Evolutionary conservation across 768 basidiomycete species (phyloP), one percentile per base, ranked within the genome.

Genomic region (Mycena vitilis): DNA sequence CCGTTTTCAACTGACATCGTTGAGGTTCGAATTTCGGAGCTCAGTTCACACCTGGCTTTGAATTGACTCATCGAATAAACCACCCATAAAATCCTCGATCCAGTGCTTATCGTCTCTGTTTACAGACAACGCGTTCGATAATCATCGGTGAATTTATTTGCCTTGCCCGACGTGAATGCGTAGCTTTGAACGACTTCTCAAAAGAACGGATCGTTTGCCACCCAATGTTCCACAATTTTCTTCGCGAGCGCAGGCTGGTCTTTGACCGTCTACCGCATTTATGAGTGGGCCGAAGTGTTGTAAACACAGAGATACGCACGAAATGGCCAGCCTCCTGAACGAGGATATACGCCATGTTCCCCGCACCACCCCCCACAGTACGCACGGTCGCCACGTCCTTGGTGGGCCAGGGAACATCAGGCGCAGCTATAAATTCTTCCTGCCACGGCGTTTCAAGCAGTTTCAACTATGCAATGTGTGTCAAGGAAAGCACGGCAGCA

Each of bases 271-370:
- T 53, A 12, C 34, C 2, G 15, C 2, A 18, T 13, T 9, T 4
- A 38, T 42, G 36, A 42, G 23, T 5, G 15, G 40, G 40, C 30
- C 10, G 40, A 10, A 15, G 38, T 40, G 38, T 22, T 22, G 36
- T 9, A 5, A 45, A 22, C 12, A 53, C 37, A 34, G 16, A 54
- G 4, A 47, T 7, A 68, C 77, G 61, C 57, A 81, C 79, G 40
- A 79, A 75, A 75, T 80, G 80, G 0, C 80, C 79, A 13, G 79
- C 79, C 23, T 75, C 76, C 22, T 66, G 66, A 22, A 79, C 38
- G 18, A 79, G 74, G 30, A 79, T 63, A 57, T 72, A 77, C 12
- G 79, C 76, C 68, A 80, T 70, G 37, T 75, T 75, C 0, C 80
- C 80, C 10, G 79, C 79, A 20, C 78, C 79, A 13, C 68, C 63